Percentiles rank a stretch among this genome's conserved stretches.
These are phyloP conservation scores for Besnoitia besnoiti DNA, from an alignment of 169 alveolate species.

Conservation along the genomic window DNA sequence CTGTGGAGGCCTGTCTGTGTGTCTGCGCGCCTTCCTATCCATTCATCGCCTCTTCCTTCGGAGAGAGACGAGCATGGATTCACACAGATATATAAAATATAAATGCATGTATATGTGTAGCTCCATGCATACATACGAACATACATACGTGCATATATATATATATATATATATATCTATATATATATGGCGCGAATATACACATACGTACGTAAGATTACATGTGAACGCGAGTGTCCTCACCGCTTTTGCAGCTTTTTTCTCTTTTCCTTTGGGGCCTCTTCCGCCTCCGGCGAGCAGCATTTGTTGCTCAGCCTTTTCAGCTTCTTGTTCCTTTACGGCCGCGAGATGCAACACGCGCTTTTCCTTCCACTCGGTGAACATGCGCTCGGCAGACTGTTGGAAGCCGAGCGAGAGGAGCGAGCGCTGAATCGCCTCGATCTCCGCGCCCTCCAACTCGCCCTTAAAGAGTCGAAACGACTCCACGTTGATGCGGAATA, in stretches of 20 bases:
- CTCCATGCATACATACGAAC: not conserved
- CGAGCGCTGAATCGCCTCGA: constrained; percentile 11
- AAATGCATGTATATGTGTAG: not conserved
- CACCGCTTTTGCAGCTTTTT: not conserved
- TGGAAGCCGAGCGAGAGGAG: constrained; percentile 20
- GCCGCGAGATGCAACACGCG: not conserved
- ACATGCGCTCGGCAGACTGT: not conserved
- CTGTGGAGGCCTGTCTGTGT: too few species aligned
- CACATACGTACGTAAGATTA: not conserved
- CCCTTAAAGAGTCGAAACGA: not conserved
- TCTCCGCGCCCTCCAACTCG: not conserved
- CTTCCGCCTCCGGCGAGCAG: not conserved
- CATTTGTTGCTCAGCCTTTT: not conserved
- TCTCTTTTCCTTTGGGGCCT: not conserved
- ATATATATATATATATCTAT: not conserved
- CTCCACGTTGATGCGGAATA: constrained; percentile 34
- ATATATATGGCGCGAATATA: not conserved
- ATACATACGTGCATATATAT: not conserved
- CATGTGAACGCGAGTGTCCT: not conserved
- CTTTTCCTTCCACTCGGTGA: constrained; percentile 21
- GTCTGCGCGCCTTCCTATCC: too few species aligned
- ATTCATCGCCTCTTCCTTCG: too few species aligned
- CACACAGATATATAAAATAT: not conserved
- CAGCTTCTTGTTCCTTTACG: not conserved
- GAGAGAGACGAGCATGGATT: too few species aligned